Evolutionary conservation across 2,329 filamentous ascomycete species (phyloP).

Genomic region (Botrytis pseudocinerea): DNA sequence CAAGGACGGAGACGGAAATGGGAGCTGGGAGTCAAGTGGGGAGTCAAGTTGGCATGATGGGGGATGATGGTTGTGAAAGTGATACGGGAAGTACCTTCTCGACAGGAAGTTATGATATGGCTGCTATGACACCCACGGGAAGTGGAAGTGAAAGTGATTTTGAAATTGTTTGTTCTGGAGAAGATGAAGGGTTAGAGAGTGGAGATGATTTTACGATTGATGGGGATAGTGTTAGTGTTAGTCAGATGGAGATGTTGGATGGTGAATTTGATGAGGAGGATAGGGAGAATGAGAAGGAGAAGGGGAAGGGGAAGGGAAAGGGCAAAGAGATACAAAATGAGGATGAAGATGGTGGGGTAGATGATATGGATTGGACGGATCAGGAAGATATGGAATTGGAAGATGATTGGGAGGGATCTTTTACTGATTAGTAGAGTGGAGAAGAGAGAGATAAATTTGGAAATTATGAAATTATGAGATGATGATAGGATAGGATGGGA

Average conservation of each 20-base stretch:
- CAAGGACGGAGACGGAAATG: not conserved
- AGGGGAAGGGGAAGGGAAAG: not conserved
- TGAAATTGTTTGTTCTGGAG: not conserved
- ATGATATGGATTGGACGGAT: slow-evolving; percentile 6
- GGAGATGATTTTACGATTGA: not conserved
- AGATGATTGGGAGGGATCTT: slow-evolving; percentile 2
- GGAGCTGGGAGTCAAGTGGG: not conserved
- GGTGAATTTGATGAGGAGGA: not conserved
- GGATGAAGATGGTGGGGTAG: not conserved
- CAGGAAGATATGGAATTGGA: not conserved
- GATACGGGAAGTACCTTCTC: not conserved
- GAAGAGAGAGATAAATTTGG: not conserved
- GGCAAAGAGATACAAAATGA: not conserved
- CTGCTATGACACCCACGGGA: slow-evolving; percentile 4
- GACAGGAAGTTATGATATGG: slow-evolving; percentile 16
- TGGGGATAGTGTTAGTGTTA: not conserved
- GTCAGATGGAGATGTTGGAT: not conserved
- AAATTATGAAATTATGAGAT: too few species aligned
- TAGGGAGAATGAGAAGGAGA: not conserved
- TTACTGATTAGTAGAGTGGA: not conserved
- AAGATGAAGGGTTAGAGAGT: not conserved
- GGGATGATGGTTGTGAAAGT: not conserved
- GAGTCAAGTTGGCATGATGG: not conserved
- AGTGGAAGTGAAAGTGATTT: slow-evolving; percentile 15
- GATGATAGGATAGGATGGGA: not conserved